Base-by-base conservation (phyloP, 495 filamentous ascomycete species). In the Xylaria longipes region DNA sequence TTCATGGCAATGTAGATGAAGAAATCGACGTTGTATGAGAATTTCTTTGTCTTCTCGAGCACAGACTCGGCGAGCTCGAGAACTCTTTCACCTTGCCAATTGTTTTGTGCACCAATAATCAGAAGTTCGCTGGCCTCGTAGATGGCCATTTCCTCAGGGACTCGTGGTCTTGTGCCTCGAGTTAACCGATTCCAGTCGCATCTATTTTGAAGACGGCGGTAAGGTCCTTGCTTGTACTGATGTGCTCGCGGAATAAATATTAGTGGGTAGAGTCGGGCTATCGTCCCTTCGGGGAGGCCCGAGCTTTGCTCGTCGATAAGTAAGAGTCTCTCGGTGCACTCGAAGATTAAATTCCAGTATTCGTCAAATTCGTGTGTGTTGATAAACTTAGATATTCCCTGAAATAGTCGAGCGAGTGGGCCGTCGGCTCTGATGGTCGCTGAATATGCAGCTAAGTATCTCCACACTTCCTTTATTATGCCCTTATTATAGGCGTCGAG, bases 401-500 rank as follows among this genome's bases (percentile, higher is more conserved):
- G 75, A 35, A 79, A 75, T 15, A 79, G 67, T 25, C 77, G 75
- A 15, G 72, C 70, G 22, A 79, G 39, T 9, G 77, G 75, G 5
- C 77, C 73, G 0, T 77, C 72, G 31, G 71, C 54, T 45, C 52
- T 68, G 45, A 74, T 37, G 1, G 75, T 74, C 20, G 71, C 61
- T 20, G 77, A 71, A 63, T 79, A 79, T 22, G 75, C 77, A 15
- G 77, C 75, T 46, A 79, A 65, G 65, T 79, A 79, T 46, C 73
- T 69, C 77, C 77, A 79, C 27, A 77, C 67, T 60, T 79, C 77
- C 46, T 79, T 79, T 27, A 79, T 76, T 46, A 79, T 75, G 33
- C 73, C 77, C 41, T 73, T 75, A 22, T 79, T 77, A 46, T 74
- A 74, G 17, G 77, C 75, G 56, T 79, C 77, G 35, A 79, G 77